phyloP scores from a whole-genome alignment of 2,329 filamentous ascomycete species.

The Penicillium sp. region DNA sequence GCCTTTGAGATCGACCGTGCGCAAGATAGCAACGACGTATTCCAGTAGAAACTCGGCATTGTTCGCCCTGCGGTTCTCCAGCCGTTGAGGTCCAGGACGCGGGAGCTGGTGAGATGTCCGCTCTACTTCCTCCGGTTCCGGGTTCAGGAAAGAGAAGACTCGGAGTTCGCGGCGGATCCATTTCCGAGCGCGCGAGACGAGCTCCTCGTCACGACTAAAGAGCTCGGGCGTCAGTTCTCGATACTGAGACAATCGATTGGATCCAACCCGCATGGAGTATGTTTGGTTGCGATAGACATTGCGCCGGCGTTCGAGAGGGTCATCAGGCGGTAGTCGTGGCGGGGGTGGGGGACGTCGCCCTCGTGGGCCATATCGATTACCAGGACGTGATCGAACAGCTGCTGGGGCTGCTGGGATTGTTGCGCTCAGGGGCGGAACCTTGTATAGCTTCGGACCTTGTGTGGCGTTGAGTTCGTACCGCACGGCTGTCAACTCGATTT shows the following conservation, averaged over 20 bases:
- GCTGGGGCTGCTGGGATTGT: slow-evolving; percentile 10
- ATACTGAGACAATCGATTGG: slow-evolving; percentile 74
- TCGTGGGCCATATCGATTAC: slow-evolving; percentile 15
- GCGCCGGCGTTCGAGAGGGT: slow-evolving; percentile 61
- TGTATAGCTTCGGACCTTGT: slow-evolving; percentile 58
- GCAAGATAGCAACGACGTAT: slow-evolving; percentile 80
- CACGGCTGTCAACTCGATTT: slow-evolving; percentile 56
- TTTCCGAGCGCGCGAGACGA: slow-evolving; percentile 72
- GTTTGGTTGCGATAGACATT: slow-evolving; percentile 69
- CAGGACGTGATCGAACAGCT: slow-evolving; percentile 2
- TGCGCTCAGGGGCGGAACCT: slow-evolving; percentile 42
- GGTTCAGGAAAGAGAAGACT: slow-evolving; percentile 72
- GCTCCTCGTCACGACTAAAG: slow-evolving; percentile 62
- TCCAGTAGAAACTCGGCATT: slow-evolving; percentile 84
- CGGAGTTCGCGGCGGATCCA: slow-evolving; percentile 82
- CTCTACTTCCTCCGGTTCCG: slow-evolving; percentile 26
- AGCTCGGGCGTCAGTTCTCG: slow-evolving; percentile 66
- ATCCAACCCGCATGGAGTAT: slow-evolving; percentile 78
- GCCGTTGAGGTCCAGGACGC: slow-evolving; percentile 32
- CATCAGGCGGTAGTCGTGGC: slow-evolving; percentile 31
- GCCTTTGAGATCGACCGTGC: slow-evolving; percentile 76
- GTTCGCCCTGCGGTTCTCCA: slow-evolving; percentile 52
- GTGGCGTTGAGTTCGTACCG: slow-evolving; percentile 61
- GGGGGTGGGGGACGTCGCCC: slow-evolving; percentile 25
- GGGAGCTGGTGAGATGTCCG: slow-evolving; percentile 13